Percentiles rank a stretch among this genome's conserved stretches.
phyloP scores from a whole-genome alignment of 305 asterid genomes.

The Fraxinus platypoda region DNA sequence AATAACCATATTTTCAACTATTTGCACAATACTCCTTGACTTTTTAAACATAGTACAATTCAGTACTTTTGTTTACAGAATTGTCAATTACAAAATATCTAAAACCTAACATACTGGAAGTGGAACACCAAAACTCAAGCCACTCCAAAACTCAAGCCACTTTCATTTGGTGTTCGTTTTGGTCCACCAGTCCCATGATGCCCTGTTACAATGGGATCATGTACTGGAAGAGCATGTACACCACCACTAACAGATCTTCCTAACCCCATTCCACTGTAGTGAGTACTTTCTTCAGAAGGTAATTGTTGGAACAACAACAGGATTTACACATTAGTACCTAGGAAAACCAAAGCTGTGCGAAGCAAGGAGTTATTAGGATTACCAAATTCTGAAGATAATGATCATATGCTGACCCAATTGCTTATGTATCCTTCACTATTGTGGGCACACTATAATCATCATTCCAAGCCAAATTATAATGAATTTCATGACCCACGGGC shows the following conservation, averaged over 20 bases:
- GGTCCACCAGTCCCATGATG: slow-evolving; percentile 29
- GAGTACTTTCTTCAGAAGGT: slow-evolving; percentile 40
- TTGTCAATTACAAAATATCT: no score
- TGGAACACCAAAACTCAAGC: slow-evolving; percentile 33
- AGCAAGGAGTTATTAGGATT: slow-evolving; percentile 15
- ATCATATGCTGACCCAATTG: slow-evolving; percentile 56
- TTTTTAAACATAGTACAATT: no score
- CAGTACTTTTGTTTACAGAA: no score
- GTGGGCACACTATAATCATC: slow-evolving; percentile 36
- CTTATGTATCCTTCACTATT: slow-evolving; percentile 33
- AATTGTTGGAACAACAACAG: slow-evolving; percentile 34
- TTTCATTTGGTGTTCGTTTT: slow-evolving; percentile 37
- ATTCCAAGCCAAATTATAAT: slow-evolving; percentile 27
- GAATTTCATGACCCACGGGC: slow-evolving; percentile 33
- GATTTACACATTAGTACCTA: neutral
- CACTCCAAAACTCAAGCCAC: slow-evolving; percentile 35
- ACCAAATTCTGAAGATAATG: slow-evolving; percentile 52
- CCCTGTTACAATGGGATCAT: slow-evolving; percentile 29
- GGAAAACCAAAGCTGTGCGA: neutral
- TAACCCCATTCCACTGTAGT: slow-evolving; percentile 32
- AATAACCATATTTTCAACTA: no score
- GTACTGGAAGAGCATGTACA: slow-evolving; percentile 29
- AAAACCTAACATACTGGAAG: slow-evolving; percentile 18
- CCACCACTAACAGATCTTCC: slow-evolving; percentile 36
- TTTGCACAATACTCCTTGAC: no score